A percentile compares a stretch with the other conserved stretches of the same genome.
Evolutionary conservation across 2,329 filamentous ascomycete species (phyloP).

Genomic region (Diaporthe aspalathi): DNA sequence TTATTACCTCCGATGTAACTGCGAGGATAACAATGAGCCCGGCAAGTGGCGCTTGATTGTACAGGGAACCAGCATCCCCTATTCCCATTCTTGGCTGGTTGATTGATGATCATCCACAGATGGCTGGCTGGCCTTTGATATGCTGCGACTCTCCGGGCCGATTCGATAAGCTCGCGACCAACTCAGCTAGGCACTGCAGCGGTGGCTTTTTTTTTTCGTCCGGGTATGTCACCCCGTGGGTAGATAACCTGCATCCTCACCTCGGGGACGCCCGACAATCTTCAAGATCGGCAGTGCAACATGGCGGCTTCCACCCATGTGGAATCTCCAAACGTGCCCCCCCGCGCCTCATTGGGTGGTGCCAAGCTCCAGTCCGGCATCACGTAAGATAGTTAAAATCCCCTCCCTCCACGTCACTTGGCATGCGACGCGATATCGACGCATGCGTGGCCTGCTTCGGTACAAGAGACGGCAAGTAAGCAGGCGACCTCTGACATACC

Average conservation of each 20-base stretch:
- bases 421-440: neutral
- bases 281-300: constrained; percentile 31
- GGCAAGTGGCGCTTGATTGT: constrained; percentile 24
- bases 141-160: too few species aligned
- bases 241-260: constrained; percentile 19
- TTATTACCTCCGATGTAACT: neutral
- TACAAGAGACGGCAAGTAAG: neutral
- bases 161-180: constrained; percentile 24
- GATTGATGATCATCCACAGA: neutral
- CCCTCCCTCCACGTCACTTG: neutral
- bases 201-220: neutral
- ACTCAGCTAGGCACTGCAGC: neutral
- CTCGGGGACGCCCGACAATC: constrained; percentile 24
- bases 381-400: constrained; percentile 1
- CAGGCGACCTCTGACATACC: neutral
- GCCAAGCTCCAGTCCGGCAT: constrained; percentile 24
- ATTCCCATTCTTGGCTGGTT: neutral
- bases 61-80: neutral
- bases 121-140: neutral
- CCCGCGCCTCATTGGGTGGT: constrained; percentile 21
- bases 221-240: neutral
- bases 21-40: neutral
- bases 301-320: constrained; percentile 4
- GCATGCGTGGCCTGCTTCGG: neutral
- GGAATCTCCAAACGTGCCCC: neutral